phyloP scores from a whole-genome alignment of 331 rosid species.

The Phaseolus coccineus region DNA sequence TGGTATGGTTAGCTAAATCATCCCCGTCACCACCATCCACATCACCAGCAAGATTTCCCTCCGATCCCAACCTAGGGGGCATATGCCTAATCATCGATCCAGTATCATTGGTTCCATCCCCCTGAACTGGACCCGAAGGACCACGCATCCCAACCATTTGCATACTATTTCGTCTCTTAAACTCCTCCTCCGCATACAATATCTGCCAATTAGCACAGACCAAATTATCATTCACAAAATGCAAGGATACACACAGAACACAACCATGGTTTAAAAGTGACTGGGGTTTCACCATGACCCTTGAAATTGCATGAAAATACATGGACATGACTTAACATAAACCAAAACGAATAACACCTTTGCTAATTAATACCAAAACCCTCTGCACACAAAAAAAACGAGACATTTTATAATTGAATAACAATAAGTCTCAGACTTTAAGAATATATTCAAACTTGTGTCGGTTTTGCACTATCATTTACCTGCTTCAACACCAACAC shows the following conservation, averaged over 20 bases:
- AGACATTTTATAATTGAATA: not conserved
- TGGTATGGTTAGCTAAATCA: constrained; percentile 65
- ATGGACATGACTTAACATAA: not conserved
- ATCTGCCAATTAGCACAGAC: constrained; percentile 62
- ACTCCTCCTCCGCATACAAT: constrained; percentile 92
- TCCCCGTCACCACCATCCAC: constrained; percentile 86
- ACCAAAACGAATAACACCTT: not conserved
- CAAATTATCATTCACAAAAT: constrained; percentile 5
- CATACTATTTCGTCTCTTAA: constrained; percentile 67
- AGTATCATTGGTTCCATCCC: constrained; percentile 67
- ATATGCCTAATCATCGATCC: constrained; percentile 71
- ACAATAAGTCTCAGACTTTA: not conserved
- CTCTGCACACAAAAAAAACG: not conserved
- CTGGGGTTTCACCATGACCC: too few relatives aligned
- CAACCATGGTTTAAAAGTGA: not conserved
- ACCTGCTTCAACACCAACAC: constrained; percentile 93
- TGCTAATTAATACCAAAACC: not conserved
- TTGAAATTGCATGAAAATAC: not conserved
- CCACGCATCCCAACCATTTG: constrained; percentile 61
- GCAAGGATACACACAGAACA: constrained; percentile 5
- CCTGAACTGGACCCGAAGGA: constrained; percentile 63
- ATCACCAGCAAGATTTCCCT: constrained; percentile 71
- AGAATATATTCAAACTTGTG: not conserved
- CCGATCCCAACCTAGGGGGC: constrained; percentile 63
- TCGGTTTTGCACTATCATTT: not conserved